These are phyloP conservation scores for Benincasa hispida DNA, from an alignment of 306 rosid genomes.

Conservation along the genomic window DNA sequence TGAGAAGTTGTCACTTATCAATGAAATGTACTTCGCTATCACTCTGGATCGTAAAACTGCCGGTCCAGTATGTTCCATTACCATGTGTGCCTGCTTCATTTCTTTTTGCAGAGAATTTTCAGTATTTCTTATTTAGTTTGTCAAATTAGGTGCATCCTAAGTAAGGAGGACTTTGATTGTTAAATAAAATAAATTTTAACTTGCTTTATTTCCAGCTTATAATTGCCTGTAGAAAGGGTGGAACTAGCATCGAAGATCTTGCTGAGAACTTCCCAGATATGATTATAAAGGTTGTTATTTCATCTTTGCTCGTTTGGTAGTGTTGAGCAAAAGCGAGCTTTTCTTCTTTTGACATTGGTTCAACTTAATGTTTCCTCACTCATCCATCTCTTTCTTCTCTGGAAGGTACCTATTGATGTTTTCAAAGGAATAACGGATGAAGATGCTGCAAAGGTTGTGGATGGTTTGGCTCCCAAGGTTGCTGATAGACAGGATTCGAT, in stretches of 20 bases:
- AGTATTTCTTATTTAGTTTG: slow-evolving; percentile 4
- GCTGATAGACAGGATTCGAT: slow-evolving; percentile 65
- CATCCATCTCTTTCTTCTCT: slow-evolving; percentile 17
- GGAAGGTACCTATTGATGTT: slow-evolving; percentile 86
- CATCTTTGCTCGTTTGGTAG: slow-evolving; percentile 9
- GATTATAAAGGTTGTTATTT: slow-evolving; percentile 61
- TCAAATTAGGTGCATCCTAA: not conserved
- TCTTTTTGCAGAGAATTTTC: not conserved
- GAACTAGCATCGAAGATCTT: slow-evolving; percentile 98
- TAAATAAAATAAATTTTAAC: not conserved
- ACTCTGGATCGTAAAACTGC: slow-evolving; percentile 85
- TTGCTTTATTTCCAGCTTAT: slow-evolving; percentile 42
- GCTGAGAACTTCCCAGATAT: slow-evolving; percentile 96
- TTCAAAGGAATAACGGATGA: slow-evolving; percentile 87
- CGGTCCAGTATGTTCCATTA: slow-evolving; percentile 72
- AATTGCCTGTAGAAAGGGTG: slow-evolving; percentile 94
- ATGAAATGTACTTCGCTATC: slow-evolving; percentile 97
- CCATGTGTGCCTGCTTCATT: not conserved
- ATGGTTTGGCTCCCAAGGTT: slow-evolving; percentile 80
- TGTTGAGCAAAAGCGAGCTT: not conserved
- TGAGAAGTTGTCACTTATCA: slow-evolving; percentile 75
- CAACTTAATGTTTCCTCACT: not conserved
- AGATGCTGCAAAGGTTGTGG: slow-evolving; percentile 93
- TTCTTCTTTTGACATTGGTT: not conserved
- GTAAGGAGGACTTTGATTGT: not conserved